Percentiles rank a stretch among this genome's conserved stretches.
Conservation (phyloP, 169 alveolate species). For the Plasmodium malariae region DNA sequence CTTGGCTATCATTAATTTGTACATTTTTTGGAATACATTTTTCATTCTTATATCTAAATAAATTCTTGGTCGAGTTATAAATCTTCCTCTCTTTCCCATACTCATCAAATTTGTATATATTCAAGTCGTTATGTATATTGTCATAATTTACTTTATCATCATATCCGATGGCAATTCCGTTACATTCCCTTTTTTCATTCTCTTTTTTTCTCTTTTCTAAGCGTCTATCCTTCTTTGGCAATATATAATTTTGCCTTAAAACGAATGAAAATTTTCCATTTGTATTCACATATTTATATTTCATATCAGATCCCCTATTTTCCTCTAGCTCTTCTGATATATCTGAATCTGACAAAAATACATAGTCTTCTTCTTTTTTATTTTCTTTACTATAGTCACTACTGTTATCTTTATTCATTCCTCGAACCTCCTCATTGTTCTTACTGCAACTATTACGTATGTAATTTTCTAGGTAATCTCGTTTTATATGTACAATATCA, state of each 20-base stretch:
- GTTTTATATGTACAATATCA: constrained; percentile 10
- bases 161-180: neutral
- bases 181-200: neutral
- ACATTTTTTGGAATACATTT: constrained; percentile 53
- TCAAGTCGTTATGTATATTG: constrained; percentile 21
- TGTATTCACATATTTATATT: constrained; percentile 49
- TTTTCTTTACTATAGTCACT: neutral
- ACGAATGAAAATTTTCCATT: constrained; percentile 57
- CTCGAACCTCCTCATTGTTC: neutral
- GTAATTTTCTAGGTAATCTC: constrained; percentile 10
- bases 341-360: constrained; percentile 36
- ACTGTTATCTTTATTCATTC: neutral
- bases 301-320: constrained; percentile 8
- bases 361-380: neutral
- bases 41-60: constrained; percentile 32
- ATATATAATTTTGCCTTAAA: constrained; percentile 48
- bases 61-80: constrained; percentile 1
- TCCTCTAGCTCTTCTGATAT: neutral
- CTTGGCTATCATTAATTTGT: constrained; percentile 41
- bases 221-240: constrained; percentile 1
- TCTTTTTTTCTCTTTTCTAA: neutral
- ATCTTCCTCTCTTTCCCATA: constrained; percentile 35
- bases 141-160: constrained; percentile 9
- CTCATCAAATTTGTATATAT: constrained; percentile 53
- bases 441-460: neutral